Conservation (phyloP, 805 yeast species). For the Candida maris region DNA sequence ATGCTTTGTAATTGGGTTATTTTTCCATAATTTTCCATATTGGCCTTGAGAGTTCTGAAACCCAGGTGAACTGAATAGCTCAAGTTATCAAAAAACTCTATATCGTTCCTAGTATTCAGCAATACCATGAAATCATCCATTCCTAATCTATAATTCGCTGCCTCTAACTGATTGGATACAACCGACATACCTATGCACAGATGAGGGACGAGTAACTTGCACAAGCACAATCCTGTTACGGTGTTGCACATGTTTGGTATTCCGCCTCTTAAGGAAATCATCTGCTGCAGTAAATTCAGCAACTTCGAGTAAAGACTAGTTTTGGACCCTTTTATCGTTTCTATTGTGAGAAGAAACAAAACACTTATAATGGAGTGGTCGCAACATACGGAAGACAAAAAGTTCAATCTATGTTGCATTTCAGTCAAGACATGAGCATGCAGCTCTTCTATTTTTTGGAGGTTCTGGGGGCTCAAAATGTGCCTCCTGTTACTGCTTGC, state of each 20-base stretch:
- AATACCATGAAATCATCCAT: slow-evolving; percentile 9
- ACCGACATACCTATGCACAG: slow-evolving; percentile 7
- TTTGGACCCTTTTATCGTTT: slow-evolving; percentile 10
- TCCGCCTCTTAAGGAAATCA: slow-evolving; percentile 21
- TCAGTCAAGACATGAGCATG: slow-evolving; percentile 12
- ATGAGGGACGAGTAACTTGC: slow-evolving; percentile 11
- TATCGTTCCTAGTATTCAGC: slow-evolving; percentile 2
- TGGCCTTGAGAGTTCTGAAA: slow-evolving; percentile 6
- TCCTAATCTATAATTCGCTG: slow-evolving; percentile 6
- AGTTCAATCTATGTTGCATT: slow-evolving; percentile 10
- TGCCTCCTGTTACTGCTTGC: not conserved
- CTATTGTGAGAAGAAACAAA: slow-evolving; percentile 13
- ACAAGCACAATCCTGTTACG: slow-evolving; percentile 17
- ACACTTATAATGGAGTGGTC: slow-evolving; percentile 19
- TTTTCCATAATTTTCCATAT: slow-evolving; percentile 11
- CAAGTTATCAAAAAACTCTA: slow-evolving; percentile 16
- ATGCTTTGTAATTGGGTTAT: slow-evolving; percentile 10
- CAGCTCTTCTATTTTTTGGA: slow-evolving; percentile 3
- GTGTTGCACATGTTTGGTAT: slow-evolving; percentile 7
- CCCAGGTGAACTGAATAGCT: slow-evolving; percentile 6
- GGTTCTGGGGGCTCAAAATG: not conserved
- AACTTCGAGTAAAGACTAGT: slow-evolving; percentile 8
- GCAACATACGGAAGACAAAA: slow-evolving; percentile 17
- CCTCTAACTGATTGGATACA: not conserved
- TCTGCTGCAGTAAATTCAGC: slow-evolving; percentile 12